Evolutionary conservation across 2,329 filamentous ascomycete species (phyloP).

Genomic region (Xylariaceae sp.): DNA sequence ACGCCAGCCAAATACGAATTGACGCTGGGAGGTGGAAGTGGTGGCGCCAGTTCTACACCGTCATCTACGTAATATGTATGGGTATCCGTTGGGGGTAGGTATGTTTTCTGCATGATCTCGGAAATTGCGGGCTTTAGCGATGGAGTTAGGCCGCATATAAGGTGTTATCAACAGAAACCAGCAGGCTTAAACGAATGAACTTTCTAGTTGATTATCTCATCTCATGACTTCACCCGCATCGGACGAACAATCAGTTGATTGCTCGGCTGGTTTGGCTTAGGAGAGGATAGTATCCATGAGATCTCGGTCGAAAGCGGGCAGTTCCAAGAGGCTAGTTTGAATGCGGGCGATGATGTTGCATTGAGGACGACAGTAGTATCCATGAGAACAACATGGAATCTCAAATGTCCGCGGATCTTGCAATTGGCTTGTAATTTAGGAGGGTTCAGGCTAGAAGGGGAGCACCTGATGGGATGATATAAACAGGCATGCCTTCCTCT

Average conservation of each 20-base stretch:
- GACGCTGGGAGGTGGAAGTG: too few relatives aligned
- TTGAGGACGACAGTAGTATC: too few relatives aligned
- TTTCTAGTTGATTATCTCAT: background rate
- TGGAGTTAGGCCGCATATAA: conserved; percentile 16
- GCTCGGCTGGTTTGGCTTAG: background rate
- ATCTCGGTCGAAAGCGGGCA: too few relatives aligned
- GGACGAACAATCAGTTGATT: background rate
- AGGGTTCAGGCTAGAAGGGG: background rate
- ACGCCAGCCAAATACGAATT: too few relatives aligned
- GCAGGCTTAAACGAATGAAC: background rate
- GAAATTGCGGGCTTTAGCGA: conserved; percentile 17
- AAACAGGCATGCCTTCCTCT: background rate
- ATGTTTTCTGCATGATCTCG: conserved; percentile 10
- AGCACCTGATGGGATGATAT: background rate
- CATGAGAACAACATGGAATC: too few relatives aligned
- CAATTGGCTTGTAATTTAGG: background rate
- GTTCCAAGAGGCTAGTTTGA: too few relatives aligned
- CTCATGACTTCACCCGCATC: background rate
- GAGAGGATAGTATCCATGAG: background rate
- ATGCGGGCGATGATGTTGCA: too few relatives aligned
- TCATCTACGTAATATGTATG: too few relatives aligned
- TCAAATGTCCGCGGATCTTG: background rate
- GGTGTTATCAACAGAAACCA: background rate
- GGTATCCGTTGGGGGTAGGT: too few relatives aligned
- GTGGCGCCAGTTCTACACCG: too few relatives aligned